Conservation (phyloP, 176 grass and related monocot species). For the Alloteropsis semialata region DNA sequence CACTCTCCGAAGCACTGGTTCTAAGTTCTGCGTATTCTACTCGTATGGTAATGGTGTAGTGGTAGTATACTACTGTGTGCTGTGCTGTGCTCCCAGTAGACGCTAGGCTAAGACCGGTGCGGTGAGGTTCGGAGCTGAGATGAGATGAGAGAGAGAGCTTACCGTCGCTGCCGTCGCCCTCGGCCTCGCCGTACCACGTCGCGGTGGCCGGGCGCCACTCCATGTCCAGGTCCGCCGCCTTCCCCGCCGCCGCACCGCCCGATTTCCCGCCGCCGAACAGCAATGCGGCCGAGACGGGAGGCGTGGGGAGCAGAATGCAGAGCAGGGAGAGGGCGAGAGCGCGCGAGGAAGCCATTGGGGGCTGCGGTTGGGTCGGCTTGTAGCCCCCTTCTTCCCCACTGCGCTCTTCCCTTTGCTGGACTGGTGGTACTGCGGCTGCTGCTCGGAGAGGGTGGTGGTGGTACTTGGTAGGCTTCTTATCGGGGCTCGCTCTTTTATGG, state of each 20-base stretch:
- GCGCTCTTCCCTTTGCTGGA: too few relatives aligned
- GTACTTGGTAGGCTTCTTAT: slow-evolving; percentile 32
- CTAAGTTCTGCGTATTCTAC: slow-evolving; percentile 1
- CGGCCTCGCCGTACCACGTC: slow-evolving; percentile 89
- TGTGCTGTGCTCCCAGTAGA: slow-evolving; percentile 11
- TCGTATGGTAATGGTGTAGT: background rate
- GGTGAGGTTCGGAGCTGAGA: background rate
- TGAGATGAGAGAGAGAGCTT: slow-evolving; percentile 20
- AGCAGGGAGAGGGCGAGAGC: slow-evolving; percentile 23
- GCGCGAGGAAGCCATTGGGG: slow-evolving; percentile 32
- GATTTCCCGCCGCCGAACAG: slow-evolving; percentile 17
- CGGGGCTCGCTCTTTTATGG: slow-evolving; percentile 41
- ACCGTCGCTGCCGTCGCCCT: slow-evolving; percentile 96
- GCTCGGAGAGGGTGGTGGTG: background rate
- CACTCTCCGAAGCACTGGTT: background rate
- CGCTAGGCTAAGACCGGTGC: background rate
- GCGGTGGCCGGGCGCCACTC: slow-evolving; percentile 93
- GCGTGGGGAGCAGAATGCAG: slow-evolving; percentile 20
- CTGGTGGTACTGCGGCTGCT: slow-evolving; percentile 5
- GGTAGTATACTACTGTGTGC: background rate
- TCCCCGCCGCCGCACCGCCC: too few relatives aligned
- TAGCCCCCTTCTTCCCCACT: background rate
- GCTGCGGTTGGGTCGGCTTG: background rate
- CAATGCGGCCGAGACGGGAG: slow-evolving; percentile 9
- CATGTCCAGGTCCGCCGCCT: slow-evolving; percentile 33